Evolutionary conservation across 192 early-diverging fungal species (phyloP).

Genomic region (Dimargaris cristalligena): DNA sequence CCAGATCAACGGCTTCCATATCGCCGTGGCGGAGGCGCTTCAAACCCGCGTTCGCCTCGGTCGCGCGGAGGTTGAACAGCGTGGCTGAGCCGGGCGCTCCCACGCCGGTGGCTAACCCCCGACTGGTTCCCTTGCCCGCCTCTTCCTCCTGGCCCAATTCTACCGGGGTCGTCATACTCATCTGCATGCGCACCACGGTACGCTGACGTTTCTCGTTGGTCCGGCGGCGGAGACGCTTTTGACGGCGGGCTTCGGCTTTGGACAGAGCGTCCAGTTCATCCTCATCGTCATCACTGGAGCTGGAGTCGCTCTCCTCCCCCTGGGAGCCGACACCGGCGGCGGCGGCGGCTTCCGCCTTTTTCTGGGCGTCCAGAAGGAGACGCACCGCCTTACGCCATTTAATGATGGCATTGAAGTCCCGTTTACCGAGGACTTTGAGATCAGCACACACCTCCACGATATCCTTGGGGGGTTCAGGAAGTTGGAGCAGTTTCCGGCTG

Average conservation of each 20-base stretch:
- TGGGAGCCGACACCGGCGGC: slow-evolving; percentile 7
- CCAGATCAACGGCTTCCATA: slow-evolving; percentile 22
- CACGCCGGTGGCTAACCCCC: no score
- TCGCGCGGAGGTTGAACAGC: slow-evolving; percentile 38
- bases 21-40: slow-evolving; percentile 29
- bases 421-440: slow-evolving; percentile 81
- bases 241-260: slow-evolving; percentile 26
- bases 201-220: slow-evolving; percentile 51
- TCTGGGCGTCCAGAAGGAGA: slow-evolving; percentile 19
- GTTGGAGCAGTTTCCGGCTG: slow-evolving; percentile 27
- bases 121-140: slow-evolving; percentile 22
- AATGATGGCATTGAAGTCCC: slow-evolving; percentile 80
- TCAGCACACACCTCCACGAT: slow-evolving; percentile 68
- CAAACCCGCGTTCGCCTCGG: not conserved
- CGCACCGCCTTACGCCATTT: slow-evolving; percentile 74
- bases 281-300: slow-evolving; percentile 18
- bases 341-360: not conserved
- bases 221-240: slow-evolving; percentile 36
- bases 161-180: slow-evolving; percentile 59
- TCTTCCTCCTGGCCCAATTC: slow-evolving; percentile 59
- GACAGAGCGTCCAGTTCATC: slow-evolving; percentile 17
- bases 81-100: slow-evolving; percentile 9
- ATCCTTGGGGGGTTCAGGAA: slow-evolving; percentile 60
- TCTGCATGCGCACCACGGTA: slow-evolving; percentile 53
- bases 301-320: slow-evolving; percentile 20